A percentile compares a stretch with the other conserved stretches of the same genome.
Evolutionary conservation across 805 yeast genomes (phyloP).

Genomic region (Pichia sporocuriosa): DNA sequence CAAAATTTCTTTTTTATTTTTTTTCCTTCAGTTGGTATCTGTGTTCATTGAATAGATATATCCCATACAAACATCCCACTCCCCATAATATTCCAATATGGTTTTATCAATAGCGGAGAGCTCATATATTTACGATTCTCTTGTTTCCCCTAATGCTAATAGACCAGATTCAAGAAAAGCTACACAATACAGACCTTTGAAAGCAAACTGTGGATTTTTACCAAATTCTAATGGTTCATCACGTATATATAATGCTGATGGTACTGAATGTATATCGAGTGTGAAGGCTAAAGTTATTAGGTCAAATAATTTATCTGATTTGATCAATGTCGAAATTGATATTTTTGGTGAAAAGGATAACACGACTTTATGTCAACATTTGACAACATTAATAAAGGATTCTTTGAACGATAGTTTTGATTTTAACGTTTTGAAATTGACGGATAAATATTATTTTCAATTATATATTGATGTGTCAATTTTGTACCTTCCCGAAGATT

Average conservation of each 20-base stretch:
- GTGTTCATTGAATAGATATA: too few species aligned
- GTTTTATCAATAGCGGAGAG: slow-evolving; percentile 70
- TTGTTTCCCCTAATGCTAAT: slow-evolving; percentile 46
- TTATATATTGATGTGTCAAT: slow-evolving; percentile 75
- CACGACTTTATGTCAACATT: slow-evolving; percentile 56
- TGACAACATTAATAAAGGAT: slow-evolving; percentile 55
- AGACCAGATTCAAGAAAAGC: slow-evolving; percentile 82
- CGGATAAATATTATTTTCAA: slow-evolving; percentile 70
- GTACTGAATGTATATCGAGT: slow-evolving; percentile 90
- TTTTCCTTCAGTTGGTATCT: neutral
- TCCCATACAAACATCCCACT: too few species aligned
- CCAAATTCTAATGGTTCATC: slow-evolving; percentile 92
- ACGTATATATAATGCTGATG: slow-evolving; percentile 77
- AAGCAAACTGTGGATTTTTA: slow-evolving; percentile 71
- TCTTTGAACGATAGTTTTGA: slow-evolving; percentile 50
- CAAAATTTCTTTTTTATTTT: too few species aligned
- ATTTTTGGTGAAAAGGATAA: slow-evolving; percentile 78
- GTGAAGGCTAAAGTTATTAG: slow-evolving; percentile 75
- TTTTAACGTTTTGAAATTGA: slow-evolving; percentile 46
- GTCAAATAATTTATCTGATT: slow-evolving; percentile 33
- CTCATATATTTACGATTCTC: slow-evolving; percentile 68
- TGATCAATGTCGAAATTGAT: slow-evolving; percentile 73
- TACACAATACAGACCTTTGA: slow-evolving; percentile 78
- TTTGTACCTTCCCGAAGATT: slow-evolving; percentile 46
- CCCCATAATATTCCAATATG: slow-evolving; percentile 33